phyloP scores from a whole-genome alignment of 805 yeast species.

The Blastobotrys peoriensis region DNA sequence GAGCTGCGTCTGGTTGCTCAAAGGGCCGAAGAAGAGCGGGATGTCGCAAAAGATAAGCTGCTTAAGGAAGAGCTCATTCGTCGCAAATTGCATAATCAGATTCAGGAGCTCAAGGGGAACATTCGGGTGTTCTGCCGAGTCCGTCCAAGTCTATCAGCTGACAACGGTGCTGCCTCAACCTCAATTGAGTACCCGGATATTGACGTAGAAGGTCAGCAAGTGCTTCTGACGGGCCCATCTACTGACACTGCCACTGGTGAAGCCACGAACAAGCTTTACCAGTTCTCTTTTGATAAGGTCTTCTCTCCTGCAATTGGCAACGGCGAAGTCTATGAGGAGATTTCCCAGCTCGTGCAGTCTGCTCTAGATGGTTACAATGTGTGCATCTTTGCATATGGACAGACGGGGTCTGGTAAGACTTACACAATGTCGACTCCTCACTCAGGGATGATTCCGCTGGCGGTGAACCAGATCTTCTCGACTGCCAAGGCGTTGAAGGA shows the following conservation, averaged over 20 bases:
- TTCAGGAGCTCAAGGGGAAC: conserved; percentile 87
- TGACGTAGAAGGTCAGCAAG: conserved; percentile 21
- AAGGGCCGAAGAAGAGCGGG: conserved; percentile 29
- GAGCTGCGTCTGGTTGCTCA: conserved; percentile 18
- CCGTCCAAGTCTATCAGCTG: conserved; percentile 45
- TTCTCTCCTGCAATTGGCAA: conserved; percentile 54
- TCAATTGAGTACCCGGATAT: conserved; percentile 32
- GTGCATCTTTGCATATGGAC: conserved; percentile 95
- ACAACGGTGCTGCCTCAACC: conserved; percentile 22
- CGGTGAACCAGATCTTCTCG: conserved; percentile 64
- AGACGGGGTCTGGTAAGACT: conserved; percentile 94
- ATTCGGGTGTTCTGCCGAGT: conserved; percentile 86
- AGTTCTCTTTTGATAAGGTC: conserved; percentile 72
- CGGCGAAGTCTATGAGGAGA: conserved; percentile 67
- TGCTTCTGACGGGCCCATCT: conserved; percentile 22
- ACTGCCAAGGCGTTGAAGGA: conserved; percentile 43
- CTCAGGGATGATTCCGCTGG: conserved; percentile 78
- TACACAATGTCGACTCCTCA: conserved; percentile 70
- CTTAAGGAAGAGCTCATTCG: conserved; percentile 50
- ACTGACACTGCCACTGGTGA: conserved; percentile 20
- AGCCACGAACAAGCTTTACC: conserved; percentile 24
- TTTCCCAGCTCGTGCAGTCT: conserved; percentile 79
- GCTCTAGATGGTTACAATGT: conserved; percentile 86
- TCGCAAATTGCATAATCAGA: conserved; percentile 58
- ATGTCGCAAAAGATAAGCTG: conserved; percentile 34